Evolutionary conservation across 1,139 yeast species (phyloP), one percentile per base, ranked within the genome.

Genomic region (Diutina pseudorugosa): DNA sequence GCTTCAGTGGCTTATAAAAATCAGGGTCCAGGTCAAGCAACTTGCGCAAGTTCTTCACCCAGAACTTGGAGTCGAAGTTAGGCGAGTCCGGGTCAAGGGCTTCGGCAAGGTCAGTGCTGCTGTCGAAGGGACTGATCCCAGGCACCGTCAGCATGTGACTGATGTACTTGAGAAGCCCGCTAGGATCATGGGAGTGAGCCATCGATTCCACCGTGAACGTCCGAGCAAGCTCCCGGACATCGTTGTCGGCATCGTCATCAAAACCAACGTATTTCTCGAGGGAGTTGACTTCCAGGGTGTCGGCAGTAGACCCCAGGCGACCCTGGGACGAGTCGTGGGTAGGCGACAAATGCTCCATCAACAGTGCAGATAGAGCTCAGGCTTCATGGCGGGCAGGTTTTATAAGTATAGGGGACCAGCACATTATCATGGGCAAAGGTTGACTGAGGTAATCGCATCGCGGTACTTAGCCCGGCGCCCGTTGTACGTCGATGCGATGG

Each of bases 1-100:
- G 68, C 16, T 78, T 72, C 41, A 80, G 73, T 14, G 81, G 81
- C 59, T 82, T 81, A 65, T 79, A 85, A 61, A 80, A 75, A 3
- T 82, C 89, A 0, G 83, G 81, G 58, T 84, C 87, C 20, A 73
- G 68, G 55, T 73, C 73, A 64, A 70, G 67, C 55, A 84, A 64
- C 54, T 77, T 76, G 57, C 80, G 76, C 73, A 85, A 69, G 63
- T 85, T 85, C 63, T 80, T 79, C 55, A 86, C 82, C 95, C 95
- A 89, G 53, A 75, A 80, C 59, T 76, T 76, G 49, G 91, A 68
- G 54, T 72, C 74, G 67, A 88, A 88, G 14, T 77, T 64, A n/a
- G 76, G 80, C 30, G 80, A 70, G 12, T 68, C 69, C 0, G 75
- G 71, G 57, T 72, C 57, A 41, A 62, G 54, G 61, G 51, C 66